Conservation (phyloP, 345 rosid species). For the Kernera saxatilis region DNA sequence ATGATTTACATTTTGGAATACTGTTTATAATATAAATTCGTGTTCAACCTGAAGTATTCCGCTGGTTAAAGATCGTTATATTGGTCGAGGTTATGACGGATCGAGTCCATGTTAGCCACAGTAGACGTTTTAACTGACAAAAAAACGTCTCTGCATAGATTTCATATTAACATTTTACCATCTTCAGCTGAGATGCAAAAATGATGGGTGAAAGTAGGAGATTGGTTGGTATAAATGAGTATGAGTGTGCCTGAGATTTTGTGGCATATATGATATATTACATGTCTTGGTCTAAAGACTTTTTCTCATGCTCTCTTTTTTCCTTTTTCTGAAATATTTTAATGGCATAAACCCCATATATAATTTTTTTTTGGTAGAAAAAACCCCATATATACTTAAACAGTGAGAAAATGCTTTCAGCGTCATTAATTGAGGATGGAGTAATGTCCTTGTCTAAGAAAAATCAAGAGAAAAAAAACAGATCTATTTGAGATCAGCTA, state of each 20-base stretch:
- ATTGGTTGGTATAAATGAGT: not conserved
- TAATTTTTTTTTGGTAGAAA: too few relatives aligned
- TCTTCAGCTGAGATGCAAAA: not conserved
- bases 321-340: not conserved
- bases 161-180: not conserved
- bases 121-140: not conserved
- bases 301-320: not conserved
- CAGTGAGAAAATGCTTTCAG: conserved; percentile 4
- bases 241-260: not conserved
- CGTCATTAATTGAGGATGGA: conserved; percentile 6
- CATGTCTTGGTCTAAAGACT: not conserved
- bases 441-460: conserved; percentile 4
- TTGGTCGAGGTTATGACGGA: not conserved
- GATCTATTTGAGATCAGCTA: conserved; percentile 12
- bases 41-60: not conserved
- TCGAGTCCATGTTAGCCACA: not conserved
- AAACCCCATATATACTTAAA: too few relatives aligned
- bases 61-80: not conserved
- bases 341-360: not conserved
- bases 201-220: not conserved
- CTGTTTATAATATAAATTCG: not conserved
- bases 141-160: not conserved
- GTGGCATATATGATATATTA: not conserved
- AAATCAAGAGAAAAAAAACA: not conserved
- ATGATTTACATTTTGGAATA: not conserved